Evolutionary conservation across 2,329 filamentous ascomycete species (phyloP).

Genomic region (Verticillium albo-atrum): DNA sequence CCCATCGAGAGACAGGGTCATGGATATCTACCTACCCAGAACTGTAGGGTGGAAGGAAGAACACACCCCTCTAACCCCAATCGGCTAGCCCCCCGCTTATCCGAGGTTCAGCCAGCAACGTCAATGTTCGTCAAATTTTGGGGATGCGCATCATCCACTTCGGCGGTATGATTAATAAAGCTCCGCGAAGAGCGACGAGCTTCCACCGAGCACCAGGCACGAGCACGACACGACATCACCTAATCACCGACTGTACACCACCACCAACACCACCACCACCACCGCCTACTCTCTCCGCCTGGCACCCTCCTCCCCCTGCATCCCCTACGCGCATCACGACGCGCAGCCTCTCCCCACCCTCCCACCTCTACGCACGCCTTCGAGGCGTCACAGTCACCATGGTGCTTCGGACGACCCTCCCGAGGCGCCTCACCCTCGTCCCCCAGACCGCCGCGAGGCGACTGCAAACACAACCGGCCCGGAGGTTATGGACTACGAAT

Average conservation of each 20-base stretch:
- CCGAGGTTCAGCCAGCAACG: background rate
- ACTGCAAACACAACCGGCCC: constrained; percentile 13
- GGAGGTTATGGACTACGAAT: constrained; percentile 7
- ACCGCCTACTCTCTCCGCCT: background rate
- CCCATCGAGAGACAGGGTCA: no score
- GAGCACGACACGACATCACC: background rate
- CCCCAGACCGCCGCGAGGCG: constrained; percentile 22
- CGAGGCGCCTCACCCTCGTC: constrained; percentile 32
- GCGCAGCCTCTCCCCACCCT: background rate
- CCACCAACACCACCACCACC: no score
- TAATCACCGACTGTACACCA: background rate
- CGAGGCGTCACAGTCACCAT: constrained; percentile 18
- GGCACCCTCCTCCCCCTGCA: background rate
- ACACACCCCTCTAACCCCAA: background rate
- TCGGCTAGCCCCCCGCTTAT: background rate
- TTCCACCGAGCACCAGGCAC: background rate
- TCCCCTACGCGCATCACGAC: background rate
- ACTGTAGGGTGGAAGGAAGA: background rate
- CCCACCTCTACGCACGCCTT: background rate
- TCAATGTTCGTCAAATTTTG: background rate
- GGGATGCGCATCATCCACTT: background rate
- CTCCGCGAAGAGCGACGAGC: constrained; percentile 1
- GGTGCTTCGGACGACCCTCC: constrained; percentile 36
- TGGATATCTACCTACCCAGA: constrained; percentile 5
- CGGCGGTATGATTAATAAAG: constrained; percentile 1